These are phyloP conservation scores for Physcia stellaris DNA, from an alignment of 495 filamentous ascomycete genomes.

Conservation along the genomic window DNA sequence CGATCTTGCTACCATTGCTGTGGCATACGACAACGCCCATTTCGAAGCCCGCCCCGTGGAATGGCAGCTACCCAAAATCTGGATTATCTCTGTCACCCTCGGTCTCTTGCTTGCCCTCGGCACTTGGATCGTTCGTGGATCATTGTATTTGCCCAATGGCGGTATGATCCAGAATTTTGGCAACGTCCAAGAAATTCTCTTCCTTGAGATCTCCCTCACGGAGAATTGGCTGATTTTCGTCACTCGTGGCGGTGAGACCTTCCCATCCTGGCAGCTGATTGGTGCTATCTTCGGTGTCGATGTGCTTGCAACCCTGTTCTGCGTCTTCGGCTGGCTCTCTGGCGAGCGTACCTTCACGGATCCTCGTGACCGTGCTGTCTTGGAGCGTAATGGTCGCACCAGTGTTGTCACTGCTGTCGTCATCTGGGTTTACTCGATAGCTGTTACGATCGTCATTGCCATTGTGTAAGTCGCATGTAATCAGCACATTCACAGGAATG, in stretches of 20 bases:
- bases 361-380: conserved; percentile 26
- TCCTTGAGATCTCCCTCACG: conserved; percentile 59
- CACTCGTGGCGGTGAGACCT: conserved; percentile 57
- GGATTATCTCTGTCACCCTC: conserved; percentile 57
- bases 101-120: conserved; percentile 50
- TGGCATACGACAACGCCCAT: conserved; percentile 67
- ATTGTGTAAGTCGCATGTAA: conserved; percentile 31
- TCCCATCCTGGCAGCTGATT: conserved; percentile 60
- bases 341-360: conserved; percentile 22
- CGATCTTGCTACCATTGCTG: conserved; percentile 62
- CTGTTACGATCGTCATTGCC: conserved; percentile 63
- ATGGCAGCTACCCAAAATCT: conserved; percentile 69
- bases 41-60: conserved; percentile 58
- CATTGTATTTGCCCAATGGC: conserved; percentile 51
- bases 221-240: conserved; percentile 76
- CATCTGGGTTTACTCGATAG: conserved; percentile 67
- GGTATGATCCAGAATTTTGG: conserved; percentile 64
- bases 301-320: conserved; percentile 56
- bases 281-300: conserved; percentile 60
- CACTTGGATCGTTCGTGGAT: conserved; percentile 58
- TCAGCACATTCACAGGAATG: not conserved
- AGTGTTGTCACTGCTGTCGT: conserved; percentile 68
- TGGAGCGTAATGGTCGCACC: conserved; percentile 46
- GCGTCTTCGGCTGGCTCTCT: conserved; percentile 58
- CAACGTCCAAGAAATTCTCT: conserved; percentile 57